These are phyloP conservation scores for Saccharomycopsis synnaedendra DNA, from an alignment of 805 yeast species.

Conservation along the genomic window DNA sequence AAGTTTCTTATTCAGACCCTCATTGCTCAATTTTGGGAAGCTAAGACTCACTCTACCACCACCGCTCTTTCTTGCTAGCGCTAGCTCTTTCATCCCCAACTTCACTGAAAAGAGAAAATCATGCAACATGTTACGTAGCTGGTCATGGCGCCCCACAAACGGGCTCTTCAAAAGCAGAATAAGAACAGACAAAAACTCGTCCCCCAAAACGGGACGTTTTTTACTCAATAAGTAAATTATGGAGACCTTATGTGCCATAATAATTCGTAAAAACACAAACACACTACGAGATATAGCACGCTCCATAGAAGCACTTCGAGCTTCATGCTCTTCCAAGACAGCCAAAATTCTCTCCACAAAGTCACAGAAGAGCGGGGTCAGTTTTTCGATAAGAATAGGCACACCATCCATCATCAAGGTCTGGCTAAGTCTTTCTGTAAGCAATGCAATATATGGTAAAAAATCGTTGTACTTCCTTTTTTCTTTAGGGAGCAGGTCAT, in stretches of 20 bases:
- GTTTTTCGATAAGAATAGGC: constrained; percentile 21
- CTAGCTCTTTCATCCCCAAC: constrained; percentile 18
- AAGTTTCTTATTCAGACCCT: constrained; percentile 9
- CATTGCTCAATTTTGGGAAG: constrained; percentile 14
- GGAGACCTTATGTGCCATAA: constrained; percentile 45
- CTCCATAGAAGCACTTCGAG: constrained; percentile 1
- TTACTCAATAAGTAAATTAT: constrained; percentile 35
- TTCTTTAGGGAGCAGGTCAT: neutral
- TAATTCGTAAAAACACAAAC: constrained; percentile 38
- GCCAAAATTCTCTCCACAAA: constrained; percentile 27
- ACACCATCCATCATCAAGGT: neutral
- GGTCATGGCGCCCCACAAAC: constrained; percentile 33
- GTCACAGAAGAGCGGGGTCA: constrained; percentile 30
- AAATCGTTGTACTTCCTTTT: constrained; percentile 10
- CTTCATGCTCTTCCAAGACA: neutral
- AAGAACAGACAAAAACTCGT: constrained; percentile 36
- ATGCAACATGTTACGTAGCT: constrained; percentile 43
- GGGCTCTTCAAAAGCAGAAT: constrained; percentile 33
- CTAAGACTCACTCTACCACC: neutral
- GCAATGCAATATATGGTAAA: constrained; percentile 13
- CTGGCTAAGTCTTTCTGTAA: constrained; percentile 5
- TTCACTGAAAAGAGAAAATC: constrained; percentile 49
- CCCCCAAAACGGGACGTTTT: constrained; percentile 29
- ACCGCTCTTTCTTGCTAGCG: neutral
- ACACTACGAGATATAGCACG: constrained; percentile 24